Percentiles rank a stretch among this genome's conserved stretches.
Evolutionary conservation across 2,329 filamentous ascomycete genomes (phyloP).

Genomic region (Aureobasidium sp.): DNA sequence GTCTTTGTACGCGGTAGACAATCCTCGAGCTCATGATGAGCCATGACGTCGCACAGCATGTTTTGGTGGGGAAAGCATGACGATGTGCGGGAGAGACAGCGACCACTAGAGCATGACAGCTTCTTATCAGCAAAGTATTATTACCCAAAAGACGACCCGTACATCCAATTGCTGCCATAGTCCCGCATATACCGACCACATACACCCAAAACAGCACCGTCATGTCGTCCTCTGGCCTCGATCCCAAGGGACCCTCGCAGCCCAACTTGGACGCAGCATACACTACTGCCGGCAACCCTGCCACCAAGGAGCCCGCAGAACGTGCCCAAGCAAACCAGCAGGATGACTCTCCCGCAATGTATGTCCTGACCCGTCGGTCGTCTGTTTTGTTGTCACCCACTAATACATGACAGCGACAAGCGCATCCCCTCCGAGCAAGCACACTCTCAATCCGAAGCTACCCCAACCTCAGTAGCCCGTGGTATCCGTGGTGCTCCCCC

Average conservation of each 20-base stretch:
- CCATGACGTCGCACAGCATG: not conserved
- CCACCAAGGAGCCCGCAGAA: conserved; percentile 37
- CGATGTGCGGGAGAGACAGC: conserved; percentile 1
- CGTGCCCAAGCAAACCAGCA: conserved; percentile 28
- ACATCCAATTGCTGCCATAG: not conserved
- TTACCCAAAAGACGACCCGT: not conserved
- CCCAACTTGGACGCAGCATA: conserved; percentile 40
- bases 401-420: conserved; percentile 24
- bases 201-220: not conserved
- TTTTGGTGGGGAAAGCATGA: conserved; percentile 12
- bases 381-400: not conserved
- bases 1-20: conserved; percentile 2
- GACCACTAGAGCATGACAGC: not conserved
- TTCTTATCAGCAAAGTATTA: not conserved
- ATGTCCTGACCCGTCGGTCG: not conserved
- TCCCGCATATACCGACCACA: not conserved
- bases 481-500: conserved; percentile 39
- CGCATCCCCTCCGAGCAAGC: conserved; percentile 35
- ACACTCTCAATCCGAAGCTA: conserved; percentile 30
- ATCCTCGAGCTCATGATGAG: conserved; percentile 1
- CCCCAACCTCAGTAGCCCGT: conserved; percentile 32
- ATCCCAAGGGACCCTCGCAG: conserved; percentile 38
- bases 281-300: conserved; percentile 41
- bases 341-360: conserved; percentile 23
- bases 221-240: conserved; percentile 32